Base-by-base conservation (phyloP, 2,329 filamentous ascomycete species). In the Thelonectria rubi region DNA sequence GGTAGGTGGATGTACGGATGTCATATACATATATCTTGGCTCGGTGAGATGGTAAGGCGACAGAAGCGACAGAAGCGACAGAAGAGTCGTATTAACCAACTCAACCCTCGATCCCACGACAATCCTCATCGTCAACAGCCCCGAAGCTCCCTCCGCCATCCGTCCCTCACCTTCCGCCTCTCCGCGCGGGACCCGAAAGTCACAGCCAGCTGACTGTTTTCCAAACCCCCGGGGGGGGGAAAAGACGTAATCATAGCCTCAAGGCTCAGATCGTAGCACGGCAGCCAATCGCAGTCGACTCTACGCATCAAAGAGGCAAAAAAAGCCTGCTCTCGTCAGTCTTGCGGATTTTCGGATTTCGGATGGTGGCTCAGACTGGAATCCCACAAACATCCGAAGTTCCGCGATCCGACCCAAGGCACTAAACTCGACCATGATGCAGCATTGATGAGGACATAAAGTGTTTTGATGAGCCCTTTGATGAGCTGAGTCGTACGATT, bases 391-490 rank as follows among this genome's bases (percentile, higher is more conserved):
- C 49, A 62, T 62, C 60, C 60, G 60, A 51, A 49, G 15, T 55
- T 62, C 60, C 58, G 58, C 24, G n/a, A 20, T 37, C 56, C 51
- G 60, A 26, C 32, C 14, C 8, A 10, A 24, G 11, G 9, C 43
- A 32, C 21, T 46, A 34, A 32, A 39, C n/a, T 21, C 21, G 24
- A 42, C 24, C 11, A 32, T n/a, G 50, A 55, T 43, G 55, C 40
- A 20, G 30, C 6, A 30, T 55, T 45, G 46, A 63, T 60, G 61
- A 12, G 58, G 64, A 63, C 69, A 72, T 72, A 72, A 72, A 72
- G 69, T 72, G 69, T 62, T 69, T 72, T 69, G 57, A 47, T 53
- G 56, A 63, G 69, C 69, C 69, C 69, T 37, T 32, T 58, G 42
- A 47, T 21, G 5, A 43, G 12, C n/a, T 46, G 24, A 8, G 62